Conservation (phyloP, 176 grass and related monocot species). For the Urochloa ruziziensis region DNA sequence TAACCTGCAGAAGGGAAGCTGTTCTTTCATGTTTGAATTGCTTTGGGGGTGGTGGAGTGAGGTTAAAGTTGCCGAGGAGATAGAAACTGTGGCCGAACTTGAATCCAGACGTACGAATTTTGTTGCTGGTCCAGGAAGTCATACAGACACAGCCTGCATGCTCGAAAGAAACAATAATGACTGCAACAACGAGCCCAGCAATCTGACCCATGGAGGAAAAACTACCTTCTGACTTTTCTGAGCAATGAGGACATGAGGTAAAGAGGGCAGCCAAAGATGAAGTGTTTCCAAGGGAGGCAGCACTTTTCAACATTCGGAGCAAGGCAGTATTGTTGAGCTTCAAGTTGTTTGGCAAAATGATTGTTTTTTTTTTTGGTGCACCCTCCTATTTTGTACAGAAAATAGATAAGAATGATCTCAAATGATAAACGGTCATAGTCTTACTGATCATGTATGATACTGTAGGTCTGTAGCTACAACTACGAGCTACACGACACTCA, state of each 20-base stretch:
- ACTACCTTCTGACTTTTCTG: background rate
- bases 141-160: background rate
- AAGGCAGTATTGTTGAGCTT: background rate
- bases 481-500: background rate
- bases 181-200: background rate
- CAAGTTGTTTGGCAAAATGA: background rate
- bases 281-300: background rate
- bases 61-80: background rate
- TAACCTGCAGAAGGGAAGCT: background rate
- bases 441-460: background rate
- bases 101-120: background rate
- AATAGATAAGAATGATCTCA: background rate
- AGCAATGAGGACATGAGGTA: background rate
- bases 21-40: background rate
- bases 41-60: no score
- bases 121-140: background rate
- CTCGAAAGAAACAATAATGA: conserved; percentile 8
- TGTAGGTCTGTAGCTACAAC: background rate
- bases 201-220: background rate
- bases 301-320: background rate
- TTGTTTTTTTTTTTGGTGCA: background rate
- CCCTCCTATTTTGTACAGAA: conserved; percentile 20
- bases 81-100: background rate
- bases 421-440: background rate
- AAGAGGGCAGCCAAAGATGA: background rate